Evolutionary conservation across 495 filamentous ascomycete species (phyloP).

Genomic region (Aspergillus panamensis): DNA sequence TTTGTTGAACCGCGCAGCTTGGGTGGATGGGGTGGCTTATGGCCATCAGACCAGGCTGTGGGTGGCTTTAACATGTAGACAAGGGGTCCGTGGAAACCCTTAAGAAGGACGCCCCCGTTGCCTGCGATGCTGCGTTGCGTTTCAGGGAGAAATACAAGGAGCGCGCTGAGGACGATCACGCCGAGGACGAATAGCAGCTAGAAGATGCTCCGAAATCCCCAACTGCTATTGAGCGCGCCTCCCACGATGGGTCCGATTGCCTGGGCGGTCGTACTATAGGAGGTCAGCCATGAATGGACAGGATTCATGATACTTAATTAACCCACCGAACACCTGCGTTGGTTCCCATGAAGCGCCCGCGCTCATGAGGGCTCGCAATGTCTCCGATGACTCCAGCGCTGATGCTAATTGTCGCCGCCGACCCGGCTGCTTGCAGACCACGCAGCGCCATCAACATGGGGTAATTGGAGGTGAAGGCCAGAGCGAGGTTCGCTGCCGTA

Average conservation of each 20-base stretch:
- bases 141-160: constrained; percentile 61
- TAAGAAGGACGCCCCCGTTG: constrained; percentile 53
- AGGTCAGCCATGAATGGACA: constrained; percentile 4
- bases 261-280: constrained; percentile 48
- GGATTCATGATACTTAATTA: constrained; percentile 9
- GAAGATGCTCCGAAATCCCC: constrained; percentile 69
- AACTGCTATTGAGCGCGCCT: constrained; percentile 58
- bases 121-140: constrained; percentile 70
- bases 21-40: constrained; percentile 8
- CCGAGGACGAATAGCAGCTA: constrained; percentile 65
- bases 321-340: constrained; percentile 33
- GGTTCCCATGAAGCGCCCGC: constrained; percentile 40
- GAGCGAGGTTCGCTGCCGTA: constrained; percentile 54
- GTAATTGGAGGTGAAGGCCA: constrained; percentile 61
- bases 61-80: constrained; percentile 30
- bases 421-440: constrained; percentile 61
- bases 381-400: constrained; percentile 43
- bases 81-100: constrained; percentile 38
- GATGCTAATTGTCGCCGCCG: constrained; percentile 49
- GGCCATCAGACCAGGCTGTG: constrained; percentile 23
- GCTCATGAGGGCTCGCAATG: constrained; percentile 36
- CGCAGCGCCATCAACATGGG: constrained; percentile 59
- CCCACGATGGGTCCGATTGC: constrained; percentile 63
- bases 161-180: constrained; percentile 45
- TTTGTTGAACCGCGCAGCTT: constrained; percentile 17